Conservation (phyloP, 495 filamentous ascomycete species). For the Xanthoparmelia taractica region DNA sequence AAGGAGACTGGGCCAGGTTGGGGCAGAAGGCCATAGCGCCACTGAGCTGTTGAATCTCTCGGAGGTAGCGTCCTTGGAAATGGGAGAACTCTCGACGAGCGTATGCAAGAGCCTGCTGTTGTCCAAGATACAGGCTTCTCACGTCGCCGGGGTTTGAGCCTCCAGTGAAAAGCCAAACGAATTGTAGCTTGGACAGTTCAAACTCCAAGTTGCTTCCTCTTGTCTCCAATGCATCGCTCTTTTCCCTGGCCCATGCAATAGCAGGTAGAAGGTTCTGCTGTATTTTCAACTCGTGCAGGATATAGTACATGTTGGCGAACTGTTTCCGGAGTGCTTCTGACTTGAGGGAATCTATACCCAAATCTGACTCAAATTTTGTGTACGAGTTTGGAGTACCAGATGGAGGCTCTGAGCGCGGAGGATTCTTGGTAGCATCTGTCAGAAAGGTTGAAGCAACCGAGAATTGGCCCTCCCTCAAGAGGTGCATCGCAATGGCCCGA, state of each 20-base stretch:
- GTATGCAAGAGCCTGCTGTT: constrained; percentile 61
- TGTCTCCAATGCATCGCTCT: constrained; percentile 62
- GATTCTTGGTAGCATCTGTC: constrained; percentile 46
- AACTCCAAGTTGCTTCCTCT: constrained; percentile 92
- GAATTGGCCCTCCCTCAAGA: constrained; percentile 91
- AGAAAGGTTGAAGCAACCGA: constrained; percentile 75
- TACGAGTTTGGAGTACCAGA: constrained; percentile 19
- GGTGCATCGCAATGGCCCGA: constrained; percentile 90
- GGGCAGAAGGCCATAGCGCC: constrained; percentile 68
- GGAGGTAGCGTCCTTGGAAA: constrained; percentile 62
- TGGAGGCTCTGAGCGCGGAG: constrained; percentile 1
- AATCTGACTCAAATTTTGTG: constrained; percentile 26
- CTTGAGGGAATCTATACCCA: constrained; percentile 50
- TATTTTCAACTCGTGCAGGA: constrained; percentile 66
- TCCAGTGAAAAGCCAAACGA: constrained; percentile 68
- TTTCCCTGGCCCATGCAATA: constrained; percentile 73
- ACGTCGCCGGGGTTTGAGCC: constrained; percentile 28
- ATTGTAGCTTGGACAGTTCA: constrained; percentile 80
- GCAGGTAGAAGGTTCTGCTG: constrained; percentile 67
- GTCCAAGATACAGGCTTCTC: constrained; percentile 31
- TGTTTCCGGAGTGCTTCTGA: constrained; percentile 62
- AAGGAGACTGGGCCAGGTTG: constrained; percentile 64
- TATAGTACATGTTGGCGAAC: constrained; percentile 85
- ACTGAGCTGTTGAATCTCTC: constrained; percentile 69
- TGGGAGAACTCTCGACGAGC: constrained; percentile 55